A percentile compares a stretch with the other conserved stretches of the same genome.
Evolutionary conservation across 208 protist genomes (phyloP).

Genomic region (Trypanosoma mega): DNA sequence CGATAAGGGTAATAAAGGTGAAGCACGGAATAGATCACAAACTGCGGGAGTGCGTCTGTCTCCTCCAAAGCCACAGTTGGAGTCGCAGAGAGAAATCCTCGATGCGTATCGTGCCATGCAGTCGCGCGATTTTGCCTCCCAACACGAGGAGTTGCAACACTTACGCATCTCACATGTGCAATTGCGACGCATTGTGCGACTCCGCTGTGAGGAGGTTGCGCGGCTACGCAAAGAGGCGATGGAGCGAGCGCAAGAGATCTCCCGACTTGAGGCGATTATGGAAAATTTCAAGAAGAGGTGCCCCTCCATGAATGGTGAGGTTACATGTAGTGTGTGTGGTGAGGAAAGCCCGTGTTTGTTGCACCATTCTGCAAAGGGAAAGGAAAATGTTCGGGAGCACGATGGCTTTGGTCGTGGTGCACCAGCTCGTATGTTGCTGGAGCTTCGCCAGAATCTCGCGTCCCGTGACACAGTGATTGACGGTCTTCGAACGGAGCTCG

Average conservation of each 20-base stretch:
- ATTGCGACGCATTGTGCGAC: conserved; percentile 47
- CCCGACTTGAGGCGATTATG: conserved; percentile 15
- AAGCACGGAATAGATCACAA: background rate
- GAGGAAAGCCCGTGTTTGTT: too few species aligned
- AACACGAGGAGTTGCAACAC: conserved; percentile 67
- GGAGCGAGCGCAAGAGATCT: conserved; percentile 37
- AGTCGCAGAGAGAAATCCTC: conserved; percentile 16
- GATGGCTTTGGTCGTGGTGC: background rate
- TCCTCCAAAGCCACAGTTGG: conserved; percentile 10
- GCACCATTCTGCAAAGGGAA: too few species aligned
- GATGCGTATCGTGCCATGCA: conserved; percentile 55
- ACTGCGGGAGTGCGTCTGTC: background rate
- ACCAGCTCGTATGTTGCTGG: conserved; percentile 22
- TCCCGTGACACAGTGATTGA: conserved; percentile 69
- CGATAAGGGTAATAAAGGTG: background rate
- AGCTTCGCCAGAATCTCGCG: conserved; percentile 74
- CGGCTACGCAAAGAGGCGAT: conserved; percentile 44
- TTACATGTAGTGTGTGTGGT: too few species aligned
- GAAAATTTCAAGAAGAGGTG: background rate
- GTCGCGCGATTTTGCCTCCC: conserved; percentile 48
- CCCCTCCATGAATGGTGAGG: background rate
- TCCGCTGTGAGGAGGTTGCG: conserved; percentile 50
- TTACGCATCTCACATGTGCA: conserved; percentile 58
- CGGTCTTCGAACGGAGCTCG: conserved; percentile 43
- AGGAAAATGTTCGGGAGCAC: background rate